Evolutionary conservation across 2,329 filamentous ascomycete genomes (phyloP).

Genomic region (Fusarium aywerte): DNA sequence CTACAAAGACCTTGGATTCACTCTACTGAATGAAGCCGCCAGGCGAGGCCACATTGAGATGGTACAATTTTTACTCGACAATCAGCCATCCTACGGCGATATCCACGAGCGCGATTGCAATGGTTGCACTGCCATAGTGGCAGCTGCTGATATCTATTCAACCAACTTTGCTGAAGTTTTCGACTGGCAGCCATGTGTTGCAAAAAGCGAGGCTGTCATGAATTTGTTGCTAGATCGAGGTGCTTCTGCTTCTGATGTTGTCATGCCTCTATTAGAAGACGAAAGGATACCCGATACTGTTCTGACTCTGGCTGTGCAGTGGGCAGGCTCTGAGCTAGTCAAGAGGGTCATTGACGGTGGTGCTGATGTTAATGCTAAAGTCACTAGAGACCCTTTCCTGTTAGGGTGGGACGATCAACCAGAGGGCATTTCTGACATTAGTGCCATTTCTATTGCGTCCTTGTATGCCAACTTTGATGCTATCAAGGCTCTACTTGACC

Average conservation of each 20-base stretch:
- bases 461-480: not conserved
- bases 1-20: fast-evolving
- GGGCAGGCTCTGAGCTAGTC: not conserved
- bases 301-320: not conserved
- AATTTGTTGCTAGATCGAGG: not conserved
- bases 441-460: not conserved
- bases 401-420: too few relatives aligned
- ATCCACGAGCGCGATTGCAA: not conserved
- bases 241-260: not conserved
- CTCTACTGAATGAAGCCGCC: not conserved
- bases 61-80: not conserved
- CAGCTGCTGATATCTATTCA: not conserved
- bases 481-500: fast-evolving
- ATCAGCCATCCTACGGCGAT: not conserved
- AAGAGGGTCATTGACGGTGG: not conserved
- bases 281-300: not conserved
- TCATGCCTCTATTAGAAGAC: too few relatives aligned
- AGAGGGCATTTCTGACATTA: not conserved
- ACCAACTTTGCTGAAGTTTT: too few relatives aligned
- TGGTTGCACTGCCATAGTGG: fast-evolving
- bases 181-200: not conserved
- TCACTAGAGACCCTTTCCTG: too few relatives aligned
- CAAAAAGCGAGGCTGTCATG: not conserved
- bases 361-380: not conserved
- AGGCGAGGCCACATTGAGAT: not conserved